Conservation (phyloP, 164 flowering plant species). For the Tetracentron sinense region DNA sequence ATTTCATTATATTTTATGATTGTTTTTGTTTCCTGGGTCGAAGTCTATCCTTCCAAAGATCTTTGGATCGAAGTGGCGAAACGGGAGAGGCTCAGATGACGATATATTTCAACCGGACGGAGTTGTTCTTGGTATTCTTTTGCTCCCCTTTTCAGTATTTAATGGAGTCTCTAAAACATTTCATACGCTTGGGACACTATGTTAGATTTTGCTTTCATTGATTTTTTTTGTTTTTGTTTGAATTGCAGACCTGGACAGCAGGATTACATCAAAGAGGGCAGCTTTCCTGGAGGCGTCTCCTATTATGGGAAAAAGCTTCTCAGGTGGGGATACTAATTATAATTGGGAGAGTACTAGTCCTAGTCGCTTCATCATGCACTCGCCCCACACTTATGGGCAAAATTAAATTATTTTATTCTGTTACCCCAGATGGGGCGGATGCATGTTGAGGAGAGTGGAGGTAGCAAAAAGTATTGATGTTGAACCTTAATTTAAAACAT, state of each 20-base stretch:
- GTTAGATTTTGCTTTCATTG: too few relatives aligned
- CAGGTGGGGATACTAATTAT: conserved; percentile 40
- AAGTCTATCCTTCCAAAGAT: conserved; percentile 67
- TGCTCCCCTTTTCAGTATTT: not conserved
- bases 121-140: conserved; percentile 16
- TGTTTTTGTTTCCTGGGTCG: not conserved
- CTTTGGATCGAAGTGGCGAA: conserved; percentile 43
- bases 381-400: too few relatives aligned
- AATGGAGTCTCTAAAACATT: not conserved
- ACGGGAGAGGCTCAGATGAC: conserved; percentile 32
- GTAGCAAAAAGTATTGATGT: too few relatives aligned
- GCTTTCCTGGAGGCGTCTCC: conserved; percentile 44
- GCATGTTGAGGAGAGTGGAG: too few relatives aligned
- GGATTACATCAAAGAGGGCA: conserved; percentile 30
- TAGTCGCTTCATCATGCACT: too few relatives aligned
- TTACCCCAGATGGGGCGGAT: too few relatives aligned
- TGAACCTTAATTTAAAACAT: too few relatives aligned
- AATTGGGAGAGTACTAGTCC: too few relatives aligned
- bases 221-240: not conserved
- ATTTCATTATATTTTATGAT: not conserved
- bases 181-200: too few relatives aligned
- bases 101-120: conserved; percentile 27
- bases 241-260: conserved; percentile 40
- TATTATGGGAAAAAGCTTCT: conserved; percentile 44
- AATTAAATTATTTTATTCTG: too few relatives aligned